These are phyloP conservation scores for Sphagnum tenellum DNA, from an alignment of 225 moss, liverwort and hornwort species.

Conservation along the genomic window DNA sequence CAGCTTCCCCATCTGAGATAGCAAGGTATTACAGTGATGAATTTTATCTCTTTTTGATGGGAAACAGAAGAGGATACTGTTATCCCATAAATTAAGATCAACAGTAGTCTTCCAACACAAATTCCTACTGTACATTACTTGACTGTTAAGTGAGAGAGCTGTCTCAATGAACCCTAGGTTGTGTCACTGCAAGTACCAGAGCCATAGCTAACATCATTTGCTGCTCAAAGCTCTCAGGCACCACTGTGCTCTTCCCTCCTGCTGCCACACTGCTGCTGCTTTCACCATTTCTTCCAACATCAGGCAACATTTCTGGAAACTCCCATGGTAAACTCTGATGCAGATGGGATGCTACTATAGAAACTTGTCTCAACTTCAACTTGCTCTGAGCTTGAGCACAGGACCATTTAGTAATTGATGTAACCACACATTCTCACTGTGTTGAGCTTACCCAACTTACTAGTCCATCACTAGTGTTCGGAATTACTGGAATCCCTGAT, in stretches of 20 bases:
- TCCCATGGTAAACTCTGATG: slow-evolving; percentile 53
- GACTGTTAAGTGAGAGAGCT: too few species aligned
- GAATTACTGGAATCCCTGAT: too few species aligned
- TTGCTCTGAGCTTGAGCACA: slow-evolving; percentile 52
- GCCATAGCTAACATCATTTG: slow-evolving; percentile 56
- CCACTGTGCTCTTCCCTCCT: slow-evolving; percentile 14
- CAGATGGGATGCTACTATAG: slow-evolving; percentile 51
- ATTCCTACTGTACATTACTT: too few species aligned
- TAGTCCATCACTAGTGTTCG: slow-evolving; percentile 17
- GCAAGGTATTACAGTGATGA: too few species aligned
- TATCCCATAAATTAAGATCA: too few species aligned
- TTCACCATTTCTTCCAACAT: slow-evolving; percentile 20
- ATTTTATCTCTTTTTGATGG: too few species aligned
- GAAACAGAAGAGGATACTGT: too few species aligned
- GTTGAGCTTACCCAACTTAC: slow-evolving; percentile 57
- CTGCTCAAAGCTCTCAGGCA: slow-evolving; percentile 50
- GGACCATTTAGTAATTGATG: slow-evolving; percentile 17
- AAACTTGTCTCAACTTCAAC: slow-evolving; percentile 60
- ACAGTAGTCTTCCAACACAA: too few species aligned
- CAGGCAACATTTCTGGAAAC: slow-evolving; percentile 25
- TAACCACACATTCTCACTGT: slow-evolving; percentile 26
- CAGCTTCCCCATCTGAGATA: too few species aligned
- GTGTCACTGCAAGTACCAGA: slow-evolving; percentile 41
- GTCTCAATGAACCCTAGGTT: slow-evolving; percentile 11
- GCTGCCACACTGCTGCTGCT: slow-evolving; percentile 12